phyloP scores from a whole-genome alignment of 1,284 basidiomycete genomes.

The Boletus semigastroideus region DNA sequence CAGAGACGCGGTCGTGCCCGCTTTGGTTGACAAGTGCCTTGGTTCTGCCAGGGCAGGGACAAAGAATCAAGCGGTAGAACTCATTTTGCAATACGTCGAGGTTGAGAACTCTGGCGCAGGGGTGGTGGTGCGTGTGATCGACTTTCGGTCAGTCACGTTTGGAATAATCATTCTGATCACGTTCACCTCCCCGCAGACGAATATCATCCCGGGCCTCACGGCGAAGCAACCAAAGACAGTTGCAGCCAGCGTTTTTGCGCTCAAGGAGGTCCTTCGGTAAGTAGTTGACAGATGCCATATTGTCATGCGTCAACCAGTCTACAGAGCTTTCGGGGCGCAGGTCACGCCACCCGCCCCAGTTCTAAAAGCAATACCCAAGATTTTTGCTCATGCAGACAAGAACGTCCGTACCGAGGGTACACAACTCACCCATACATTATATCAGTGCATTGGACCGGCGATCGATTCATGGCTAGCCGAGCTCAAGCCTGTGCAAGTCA shows the following conservation, averaged over 20 bases:
- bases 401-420: conserved; percentile 93
- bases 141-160: conserved; percentile 19
- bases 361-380: conserved; percentile 86
- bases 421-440: conserved; percentile 73
- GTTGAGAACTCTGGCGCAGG: conserved; percentile 89
- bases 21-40: conserved; percentile 94
- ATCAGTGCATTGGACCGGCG: conserved; percentile 87
- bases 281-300: conserved; percentile 12
- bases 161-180: conserved; percentile 21
- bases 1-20: conserved; percentile 80
- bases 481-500: conserved; percentile 97
- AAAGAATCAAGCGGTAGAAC: conserved; percentile 86
- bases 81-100: conserved; percentile 89
- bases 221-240: conserved; percentile 97
- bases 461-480: conserved; percentile 89
- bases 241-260: conserved; percentile 73
- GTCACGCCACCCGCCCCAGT: conserved; percentile 76
- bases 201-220: conserved; percentile 80
- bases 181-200: conserved; percentile 52
- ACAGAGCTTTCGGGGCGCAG: conserved; percentile 81
- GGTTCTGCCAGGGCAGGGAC: conserved; percentile 91
- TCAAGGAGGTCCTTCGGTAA: conserved; percentile 75
- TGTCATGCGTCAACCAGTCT: background rate
- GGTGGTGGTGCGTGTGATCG: conserved; percentile 72
- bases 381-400: conserved; percentile 96